Base-by-base conservation (phyloP, 176 grass and related monocot genomes). In the Lolium perenne region DNA sequence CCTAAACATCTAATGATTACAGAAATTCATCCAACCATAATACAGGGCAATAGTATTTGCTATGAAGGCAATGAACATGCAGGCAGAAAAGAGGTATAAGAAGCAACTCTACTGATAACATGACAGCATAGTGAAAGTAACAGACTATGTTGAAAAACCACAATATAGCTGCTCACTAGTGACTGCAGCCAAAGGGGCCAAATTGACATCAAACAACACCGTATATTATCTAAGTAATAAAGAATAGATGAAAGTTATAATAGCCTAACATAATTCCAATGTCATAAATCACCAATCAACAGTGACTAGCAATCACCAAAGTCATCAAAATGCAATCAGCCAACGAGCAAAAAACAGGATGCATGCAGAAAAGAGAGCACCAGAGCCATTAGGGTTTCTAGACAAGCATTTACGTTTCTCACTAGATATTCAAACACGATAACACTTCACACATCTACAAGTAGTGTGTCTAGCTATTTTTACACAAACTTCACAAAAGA, bases 21-120 rank as follows among this genome's bases (percentile, higher is more conserved):
- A 38, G 23, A 51, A 63, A 62, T 16, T 12, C 46, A 63, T 10
- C 41, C 70, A 75, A 63, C 38, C 25, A 62, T 51, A 76, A 16
- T 38, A 2, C 1, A 22, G 82, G 18, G 35, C 41, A 50, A 11
- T 51, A 49, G 25, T 66, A 35, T 50, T 66, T 50, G 25, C 15
- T 13, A 29, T 66, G 64, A 80, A 66, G 23, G 46, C 43, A 49
- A 18, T 66, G 78, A 66, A 80, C 15, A 80, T 32, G 58, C 40
- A 63, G 41, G 58, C 21, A 47, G 41, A 64, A 25, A 25, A 46
- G 21, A 62, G 59, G 22, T 80, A 63, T 46, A 23, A 63, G 12
- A 41, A 41, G 58, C 14, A 32, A 80, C 43, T 29, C 29, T 48
- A 80, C 78, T 32, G 2, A 13, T 80, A 80, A 18, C 60, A 80